Evolutionary conservation across 345 rosid genomes (phyloP).

Genomic region (Moricandia arvensis): DNA sequence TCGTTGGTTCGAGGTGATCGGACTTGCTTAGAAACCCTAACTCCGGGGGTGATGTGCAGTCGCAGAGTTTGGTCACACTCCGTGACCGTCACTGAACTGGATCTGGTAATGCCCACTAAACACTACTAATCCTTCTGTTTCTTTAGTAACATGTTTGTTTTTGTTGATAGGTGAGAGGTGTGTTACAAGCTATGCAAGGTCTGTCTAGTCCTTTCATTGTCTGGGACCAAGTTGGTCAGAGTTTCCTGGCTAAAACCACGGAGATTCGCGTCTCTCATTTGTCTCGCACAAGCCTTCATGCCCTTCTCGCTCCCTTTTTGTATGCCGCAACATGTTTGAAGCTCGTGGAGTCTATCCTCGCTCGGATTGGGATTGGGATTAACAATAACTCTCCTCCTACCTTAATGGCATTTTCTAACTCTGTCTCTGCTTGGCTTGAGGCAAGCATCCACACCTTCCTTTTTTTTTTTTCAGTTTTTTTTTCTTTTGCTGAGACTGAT

Average conservation of each 20-base stretch:
- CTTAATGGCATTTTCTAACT: conserved; percentile 66
- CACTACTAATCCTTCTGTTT: no score
- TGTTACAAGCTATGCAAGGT: conserved; percentile 77
- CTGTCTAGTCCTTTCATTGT: conserved; percentile 55
- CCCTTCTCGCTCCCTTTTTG: conserved; percentile 55
- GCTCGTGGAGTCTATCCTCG: conserved; percentile 55
- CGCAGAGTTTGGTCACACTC: conserved; percentile 16
- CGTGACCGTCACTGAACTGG: conserved; percentile 52
- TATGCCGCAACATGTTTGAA: conserved; percentile 76
- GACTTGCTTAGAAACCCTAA: conserved; percentile 38
- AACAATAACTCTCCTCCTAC: conserved; percentile 48
- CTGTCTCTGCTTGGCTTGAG: conserved; percentile 72
- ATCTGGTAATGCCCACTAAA: conserved; percentile 50
- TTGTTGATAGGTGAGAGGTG: conserved; percentile 69
- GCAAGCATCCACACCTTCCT: conserved; percentile 34
- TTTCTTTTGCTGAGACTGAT: conserved; percentile 14
- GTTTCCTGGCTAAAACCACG: conserved; percentile 41
- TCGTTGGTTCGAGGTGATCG: conserved; percentile 41
- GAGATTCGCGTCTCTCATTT: conserved; percentile 72
- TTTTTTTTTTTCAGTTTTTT: no score
- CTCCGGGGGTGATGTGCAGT: conserved; percentile 11
- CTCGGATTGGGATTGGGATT: no score
- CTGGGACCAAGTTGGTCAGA: conserved; percentile 55
- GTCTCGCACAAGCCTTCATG: conserved; percentile 61
- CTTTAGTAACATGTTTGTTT: conserved; percentile 2